Base-by-base conservation (phyloP, 2,329 filamentous ascomycete genomes). In the Hawksworthiomyces lignivorus region DNA sequence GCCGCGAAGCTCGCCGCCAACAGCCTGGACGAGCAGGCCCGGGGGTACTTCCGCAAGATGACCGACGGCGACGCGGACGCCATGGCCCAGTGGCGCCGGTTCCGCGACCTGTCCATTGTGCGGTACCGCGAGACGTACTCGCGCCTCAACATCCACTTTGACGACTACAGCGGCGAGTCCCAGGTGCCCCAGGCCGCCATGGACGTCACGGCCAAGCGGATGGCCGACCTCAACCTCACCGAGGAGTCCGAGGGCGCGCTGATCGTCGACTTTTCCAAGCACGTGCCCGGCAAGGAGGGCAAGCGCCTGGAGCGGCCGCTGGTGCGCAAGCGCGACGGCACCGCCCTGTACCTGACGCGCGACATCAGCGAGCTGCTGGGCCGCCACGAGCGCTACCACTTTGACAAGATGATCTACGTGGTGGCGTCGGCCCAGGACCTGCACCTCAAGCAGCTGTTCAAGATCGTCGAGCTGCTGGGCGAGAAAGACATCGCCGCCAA, bases 361-460 rank as follows among this genome's bases (percentile, higher is more conserved):
- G 84, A 90, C 59, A 82, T 89, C 48, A 83, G 80, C 51, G 82
- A 87, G 55, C 73, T 86, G 21, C 63, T 87, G 40, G 74, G 79
- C 54, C 76, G 84, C 43, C 34, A 75, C 36, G 68, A 80, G 18
- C 72, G 73, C 54, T 77, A 78, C 62, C 59, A 77, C 10, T 87
- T 85, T 52, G 82, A 88, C 62, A 77, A 85, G 57, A 85, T 88
- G 82, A 82, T 87, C 48, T 88, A 87, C 54, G 83, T 88, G 9
- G 77, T 87, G 22, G 82, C 82, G 1, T 79, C 75, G 18, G 75
- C 80, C 49, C 83, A 88, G 54, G 82, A 84, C 52, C 67, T 84
- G 11, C 84, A 88, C 56, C 69, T 87, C 41, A 77, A 77, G 54
- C 82, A 87, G 57, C 68, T 88, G 14, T 84, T 86, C 70, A 86